Evolutionary conservation across 805 yeast genomes (phyloP).

Genomic region (Pichia manshurica): DNA sequence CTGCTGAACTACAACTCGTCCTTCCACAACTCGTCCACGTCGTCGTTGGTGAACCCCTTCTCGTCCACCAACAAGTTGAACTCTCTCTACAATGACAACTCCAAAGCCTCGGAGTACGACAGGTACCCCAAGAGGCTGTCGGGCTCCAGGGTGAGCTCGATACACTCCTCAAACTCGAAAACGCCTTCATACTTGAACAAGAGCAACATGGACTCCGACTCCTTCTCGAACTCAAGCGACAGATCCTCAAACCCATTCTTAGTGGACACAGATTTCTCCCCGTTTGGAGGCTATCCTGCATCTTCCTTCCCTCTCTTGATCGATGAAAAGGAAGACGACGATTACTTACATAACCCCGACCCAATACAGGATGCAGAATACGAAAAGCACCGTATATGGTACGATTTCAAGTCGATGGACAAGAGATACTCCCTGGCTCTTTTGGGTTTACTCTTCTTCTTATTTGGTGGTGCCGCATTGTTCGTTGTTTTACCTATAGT

Average conservation of each 20-base stretch:
- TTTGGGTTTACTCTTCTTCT: constrained; percentile 51
- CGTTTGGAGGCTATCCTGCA: constrained; percentile 97
- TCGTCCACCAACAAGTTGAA: constrained; percentile 24
- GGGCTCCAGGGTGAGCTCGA: constrained; percentile 47
- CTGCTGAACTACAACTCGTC: constrained; percentile 20
- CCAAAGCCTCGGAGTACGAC: constrained; percentile 48
- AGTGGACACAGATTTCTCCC: constrained; percentile 65
- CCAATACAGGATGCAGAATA: constrained; percentile 86
- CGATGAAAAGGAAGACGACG: constrained; percentile 94
- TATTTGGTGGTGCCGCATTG: constrained; percentile 56
- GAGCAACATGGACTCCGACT: constrained; percentile 9
- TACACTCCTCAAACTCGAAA: constrained; percentile 38
- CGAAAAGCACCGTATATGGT: constrained; percentile 60
- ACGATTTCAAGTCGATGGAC: constrained; percentile 65
- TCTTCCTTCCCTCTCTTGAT: constrained; percentile 82
- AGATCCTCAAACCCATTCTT: constrained; percentile 34
- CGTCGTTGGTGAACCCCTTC: constrained; percentile 27
- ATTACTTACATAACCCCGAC: constrained; percentile 92
- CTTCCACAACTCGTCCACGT: constrained; percentile 25
- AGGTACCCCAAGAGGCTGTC: constrained; percentile 60
- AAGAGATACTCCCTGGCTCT: constrained; percentile 56
- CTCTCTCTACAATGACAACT: constrained; percentile 2
- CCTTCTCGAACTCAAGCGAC: constrained; percentile 20
- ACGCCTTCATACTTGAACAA: constrained; percentile 12
- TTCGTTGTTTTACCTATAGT: constrained; percentile 79